Evolutionary conservation across 495 filamentous ascomycete species (phyloP), one percentile per base, ranked within the genome.

Genomic region (Penicillium paradoxum): DNA sequence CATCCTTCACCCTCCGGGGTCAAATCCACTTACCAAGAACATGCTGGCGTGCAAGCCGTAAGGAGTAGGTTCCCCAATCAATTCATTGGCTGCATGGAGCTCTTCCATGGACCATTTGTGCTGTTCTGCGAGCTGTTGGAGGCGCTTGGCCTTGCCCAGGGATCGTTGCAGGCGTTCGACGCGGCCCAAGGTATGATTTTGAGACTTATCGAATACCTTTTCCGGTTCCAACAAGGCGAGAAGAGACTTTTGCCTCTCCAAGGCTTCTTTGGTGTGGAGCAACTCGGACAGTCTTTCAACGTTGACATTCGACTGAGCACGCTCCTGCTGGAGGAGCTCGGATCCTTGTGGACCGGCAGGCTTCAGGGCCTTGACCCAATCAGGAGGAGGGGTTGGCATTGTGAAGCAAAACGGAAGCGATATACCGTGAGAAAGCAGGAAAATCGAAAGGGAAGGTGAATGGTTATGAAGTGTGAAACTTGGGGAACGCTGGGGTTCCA

Each of bases 21-120:
- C 10, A 1, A n/a, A 46, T 19, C 13, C 0, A 64, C 68, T 19
- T 63, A 81, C 78, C 70, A 85, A 60, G 59, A 87, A 90, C 79
- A 88, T 87, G 55, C 63, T 71, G 9, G 80, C 78, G 59, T 89
- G 86, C 10, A 90, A 69, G 1, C 79, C 82, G 60, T 87, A 87
- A 3, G 86, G 86, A 11, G 80, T 78, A 3, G 83, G 78, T 66
- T 89, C 86, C 30, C 79, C 78, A 22, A 88, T 77, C 50, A 88
- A 68, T 6, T 80, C 77, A 56, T 78, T 76, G 18, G 86, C 86
- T 24, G 70, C 69, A 32, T 73, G 60, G 39, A 76, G 79, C 42
- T 89, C 86, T 44, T 86, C 79, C 39, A 70, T 55, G n/a, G 65
- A 73, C 86, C 86, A 90, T 53, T 75, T 71, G 56, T 87, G 71